Evolutionary conservation across 1,284 basidiomycete species (phyloP), one percentile per base, ranked within the genome.

Genomic region (Tylopilus orsonianus): DNA sequence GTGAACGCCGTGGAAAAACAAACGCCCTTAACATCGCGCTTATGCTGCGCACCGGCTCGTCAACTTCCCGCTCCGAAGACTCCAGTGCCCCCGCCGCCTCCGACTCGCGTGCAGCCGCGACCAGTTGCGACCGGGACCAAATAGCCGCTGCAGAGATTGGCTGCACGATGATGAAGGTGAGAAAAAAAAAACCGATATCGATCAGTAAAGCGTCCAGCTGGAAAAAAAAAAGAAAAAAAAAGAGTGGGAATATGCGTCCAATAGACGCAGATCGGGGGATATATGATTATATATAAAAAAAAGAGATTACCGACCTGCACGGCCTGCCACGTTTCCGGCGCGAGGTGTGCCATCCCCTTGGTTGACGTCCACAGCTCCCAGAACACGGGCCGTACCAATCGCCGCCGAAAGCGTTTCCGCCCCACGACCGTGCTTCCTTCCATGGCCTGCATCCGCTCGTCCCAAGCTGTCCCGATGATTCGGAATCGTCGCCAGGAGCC

Each of bases 31-130:
- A 6, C 22, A 24, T 20, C 50, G 40, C 44, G 14, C 26, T 29
- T 8, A 56, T 8, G 12, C 18, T 26, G 5, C 89, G 72, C 95
- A 93, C 59, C 87, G 81, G 72, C 3, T 12, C 19, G 3, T 33
- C 51, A 34, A 19, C 22, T 7, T 8, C 5, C 19, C 27, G 33
- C 14, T 2, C 14, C 1, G 40, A 9, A 4, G 33, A 34, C 34
- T 35, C 38, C 12, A 19, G 16, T 3, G 26, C 18, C 33, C 18
- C 6, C 32, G 34, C 6, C 9, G 41, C 10, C 1, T 18, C 33
- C 18, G 93, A 1, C 22, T 37, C 50, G 12, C 30, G 42, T 18
- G 34, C 12, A 4, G 19, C 13, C 18, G 5, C 24, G 18, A 9
- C n/a, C 18, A 44, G n/a, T n/a, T 22, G 49, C n/a, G 50, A 43